A percentile compares a stretch with the other conserved stretches of the same genome.
These are phyloP conservation scores for Xylariaceae sp. DNA, from an alignment of 2,329 filamentous ascomycete species.

Conservation along the genomic window DNA sequence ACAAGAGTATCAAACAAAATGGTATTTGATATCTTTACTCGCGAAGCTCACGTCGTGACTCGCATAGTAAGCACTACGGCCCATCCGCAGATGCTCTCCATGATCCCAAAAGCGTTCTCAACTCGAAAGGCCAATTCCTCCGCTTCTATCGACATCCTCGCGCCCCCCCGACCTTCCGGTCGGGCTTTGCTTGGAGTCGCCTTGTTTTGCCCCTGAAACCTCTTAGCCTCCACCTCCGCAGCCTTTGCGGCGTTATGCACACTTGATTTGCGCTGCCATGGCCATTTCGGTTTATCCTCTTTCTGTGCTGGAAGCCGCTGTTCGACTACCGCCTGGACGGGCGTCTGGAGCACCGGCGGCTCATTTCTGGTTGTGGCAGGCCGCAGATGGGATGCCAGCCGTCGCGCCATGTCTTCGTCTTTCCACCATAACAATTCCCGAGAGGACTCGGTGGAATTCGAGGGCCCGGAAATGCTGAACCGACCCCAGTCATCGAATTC, in stretches of 20 bases:
- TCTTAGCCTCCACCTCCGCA: slow-evolving; percentile 2
- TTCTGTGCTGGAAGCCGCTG: slow-evolving; percentile 29
- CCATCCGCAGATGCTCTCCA: slow-evolving; percentile 47
- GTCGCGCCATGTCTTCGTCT: slow-evolving; percentile 42
- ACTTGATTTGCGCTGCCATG: slow-evolving; percentile 27
- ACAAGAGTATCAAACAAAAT: too few relatives aligned
- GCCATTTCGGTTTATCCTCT: slow-evolving; percentile 27
- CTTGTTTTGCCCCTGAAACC: background rate
- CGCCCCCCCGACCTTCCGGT: slow-evolving; percentile 13
- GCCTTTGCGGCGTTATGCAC: slow-evolving; percentile 6
- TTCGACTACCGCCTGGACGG: slow-evolving; percentile 31
- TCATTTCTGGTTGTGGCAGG: slow-evolving; percentile 28
- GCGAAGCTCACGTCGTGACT: slow-evolving; percentile 19
- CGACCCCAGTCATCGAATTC: slow-evolving; percentile 45
- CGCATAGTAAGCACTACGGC: slow-evolving; percentile 42
- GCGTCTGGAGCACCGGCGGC: slow-evolving; percentile 8
- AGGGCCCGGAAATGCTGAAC: slow-evolving; percentile 30
- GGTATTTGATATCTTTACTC: background rate
- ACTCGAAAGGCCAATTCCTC: slow-evolving; percentile 47
- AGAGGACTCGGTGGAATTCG: slow-evolving; percentile 1
- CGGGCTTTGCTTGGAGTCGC: slow-evolving; percentile 17
- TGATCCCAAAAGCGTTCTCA: slow-evolving; percentile 48
- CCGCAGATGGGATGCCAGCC: slow-evolving; percentile 42
- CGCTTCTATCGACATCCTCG: slow-evolving; percentile 39
- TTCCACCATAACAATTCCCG: slow-evolving; percentile 40